Percentiles rank a stretch among this genome's conserved stretches.
Conservation (phyloP, 208 protist species). For the Angomonas deanei region DNA sequence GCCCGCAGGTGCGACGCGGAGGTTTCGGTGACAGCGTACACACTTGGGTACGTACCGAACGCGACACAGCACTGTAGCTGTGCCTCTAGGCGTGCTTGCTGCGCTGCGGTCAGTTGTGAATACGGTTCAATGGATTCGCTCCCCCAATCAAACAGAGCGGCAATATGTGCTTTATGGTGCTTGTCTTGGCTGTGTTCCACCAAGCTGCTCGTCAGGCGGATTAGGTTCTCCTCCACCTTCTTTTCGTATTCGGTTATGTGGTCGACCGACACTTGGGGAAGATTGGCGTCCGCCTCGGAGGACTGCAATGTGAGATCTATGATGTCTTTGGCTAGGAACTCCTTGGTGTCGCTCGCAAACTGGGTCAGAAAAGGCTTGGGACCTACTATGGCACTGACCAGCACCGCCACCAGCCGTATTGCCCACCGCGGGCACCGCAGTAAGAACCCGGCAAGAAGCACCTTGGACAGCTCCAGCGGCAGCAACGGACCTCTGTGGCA, state of each 20-base stretch:
- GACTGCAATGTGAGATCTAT: neutral
- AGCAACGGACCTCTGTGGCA: conserved; percentile 19
- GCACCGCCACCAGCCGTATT: conserved; percentile 17
- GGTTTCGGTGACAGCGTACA: conserved; percentile 7
- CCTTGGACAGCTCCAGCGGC: conserved; percentile 63
- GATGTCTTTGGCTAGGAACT: neutral
- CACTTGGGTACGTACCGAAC: conserved; percentile 11
- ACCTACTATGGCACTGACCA: conserved; percentile 7
- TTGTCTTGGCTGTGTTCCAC: too few species aligned
- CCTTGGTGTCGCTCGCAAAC: neutral
- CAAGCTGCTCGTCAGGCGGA: neutral
- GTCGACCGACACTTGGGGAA: neutral
- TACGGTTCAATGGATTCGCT: too few species aligned
- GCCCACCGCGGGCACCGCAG: conserved; percentile 22
- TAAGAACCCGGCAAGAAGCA: conserved; percentile 57
- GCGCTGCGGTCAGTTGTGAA: conserved; percentile 5
- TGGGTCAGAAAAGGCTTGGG: neutral
- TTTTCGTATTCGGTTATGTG: too few species aligned
- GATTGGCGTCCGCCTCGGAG: neutral
- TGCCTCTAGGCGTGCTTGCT: conserved; percentile 6
- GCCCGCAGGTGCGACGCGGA: too few species aligned
- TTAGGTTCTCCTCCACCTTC: neutral
- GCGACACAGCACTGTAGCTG: conserved; percentile 19
- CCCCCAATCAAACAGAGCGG: too few species aligned
- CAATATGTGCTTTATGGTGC: too few species aligned